Base-by-base conservation (phyloP, 2,329 filamentous ascomycete species). In the Fusarium sp. region DNA sequence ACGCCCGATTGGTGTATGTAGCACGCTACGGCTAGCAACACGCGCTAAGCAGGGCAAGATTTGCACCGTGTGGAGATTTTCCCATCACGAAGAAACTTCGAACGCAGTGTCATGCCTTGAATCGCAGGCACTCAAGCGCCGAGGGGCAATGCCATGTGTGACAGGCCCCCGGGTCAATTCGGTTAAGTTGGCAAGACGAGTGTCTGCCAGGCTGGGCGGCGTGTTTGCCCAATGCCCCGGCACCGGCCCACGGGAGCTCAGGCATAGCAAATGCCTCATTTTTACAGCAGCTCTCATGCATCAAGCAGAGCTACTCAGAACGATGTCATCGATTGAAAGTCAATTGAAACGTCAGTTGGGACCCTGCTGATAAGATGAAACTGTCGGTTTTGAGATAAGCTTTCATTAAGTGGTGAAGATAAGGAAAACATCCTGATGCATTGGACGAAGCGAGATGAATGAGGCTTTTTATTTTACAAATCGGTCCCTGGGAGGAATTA, bases 391-490 rank as follows among this genome's bases (percentile, higher is more conserved):
- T 47, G 36, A 58, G 48, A 32, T 46, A 48, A 52, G 8, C 39
- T 42, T 45, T 46, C 42, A 51, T 24, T 30, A 49, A 39, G 43
- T 54, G 26, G 32, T 55, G 59, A 59, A 66, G 26, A 73, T 66
- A 74, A 73, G 62, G 67, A 73, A 77, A 72, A 72, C 39, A 59
- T 73, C 71, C 75, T 74, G 69, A 59, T 75, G 62, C 60, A 72
- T 68, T 73, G 72, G 73, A 75, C 76, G 73, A 75, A 75, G 67
- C 73, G 74, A 76, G 77, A 77, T 76, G 75, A 77, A 77, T 77
- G 77, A 78, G 76, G 74, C 74, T 78, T 80, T 78, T 79, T 78
- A 80, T 78, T 80, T 79, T 80, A 80, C 78, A 80, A 77, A 74
- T 77, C 72, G 69, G 70, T 78, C 76, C 74, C 74, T 66, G 69